phyloP scores from a whole-genome alignment of 2,329 filamentous ascomycete species.

The Leptographium flavum region DNA sequence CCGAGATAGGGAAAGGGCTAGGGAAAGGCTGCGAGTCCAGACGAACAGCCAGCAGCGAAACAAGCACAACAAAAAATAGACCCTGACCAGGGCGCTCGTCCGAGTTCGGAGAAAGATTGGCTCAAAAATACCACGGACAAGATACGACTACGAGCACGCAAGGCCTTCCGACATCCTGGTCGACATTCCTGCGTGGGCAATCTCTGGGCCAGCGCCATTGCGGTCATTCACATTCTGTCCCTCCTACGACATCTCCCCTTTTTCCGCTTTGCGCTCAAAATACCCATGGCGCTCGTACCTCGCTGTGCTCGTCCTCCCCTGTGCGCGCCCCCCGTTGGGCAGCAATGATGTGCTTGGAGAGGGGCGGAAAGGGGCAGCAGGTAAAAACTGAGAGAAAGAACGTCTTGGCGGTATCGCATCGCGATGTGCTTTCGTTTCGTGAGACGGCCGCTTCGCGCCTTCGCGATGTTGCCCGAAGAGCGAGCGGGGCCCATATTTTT shows the following conservation, averaged over 20 bases:
- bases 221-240: no score
- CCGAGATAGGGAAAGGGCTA: not conserved
- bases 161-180: no score
- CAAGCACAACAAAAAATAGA: no score
- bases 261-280: not conserved
- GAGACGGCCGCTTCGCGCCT: conserved; percentile 1
- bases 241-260: no score
- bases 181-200: no score
- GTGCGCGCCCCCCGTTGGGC: not conserved
- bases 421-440: not conserved
- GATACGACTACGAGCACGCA: no score
- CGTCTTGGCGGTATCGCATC: not conserved
- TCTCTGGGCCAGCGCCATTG: no score
- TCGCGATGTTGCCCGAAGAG: not conserved
- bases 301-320: no score
- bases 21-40: not conserved
- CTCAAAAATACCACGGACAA: no score
- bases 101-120: no score
- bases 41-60: not conserved
- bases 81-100: no score
- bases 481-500: not conserved
- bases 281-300: not conserved
- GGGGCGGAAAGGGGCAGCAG: not conserved
- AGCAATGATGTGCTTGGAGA: not conserved
- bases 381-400: not conserved